These are phyloP conservation scores for Lactifluus volemus DNA, from an alignment of 768 basidiomycete genomes.

Conservation along the genomic window DNA sequence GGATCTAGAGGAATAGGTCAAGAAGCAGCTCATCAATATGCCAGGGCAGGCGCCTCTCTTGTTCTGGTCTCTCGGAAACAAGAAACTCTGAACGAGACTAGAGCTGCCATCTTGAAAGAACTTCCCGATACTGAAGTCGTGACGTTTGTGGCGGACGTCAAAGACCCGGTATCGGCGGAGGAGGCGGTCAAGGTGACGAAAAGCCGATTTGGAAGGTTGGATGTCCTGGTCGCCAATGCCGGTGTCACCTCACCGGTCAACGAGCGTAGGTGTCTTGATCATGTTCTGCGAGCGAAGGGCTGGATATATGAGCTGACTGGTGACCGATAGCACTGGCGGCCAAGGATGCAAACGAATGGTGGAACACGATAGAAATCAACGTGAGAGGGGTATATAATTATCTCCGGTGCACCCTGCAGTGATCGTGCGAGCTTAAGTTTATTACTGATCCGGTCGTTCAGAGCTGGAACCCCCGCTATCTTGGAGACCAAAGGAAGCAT, in stretches of 20 bases:
- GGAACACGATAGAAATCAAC: slow-evolving; percentile 4
- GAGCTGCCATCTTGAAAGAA: slow-evolving; percentile 16
- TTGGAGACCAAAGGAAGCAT: slow-evolving; percentile 5
- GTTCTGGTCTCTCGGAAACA: slow-evolving; percentile 21
- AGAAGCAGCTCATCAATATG: slow-evolving; percentile 22
- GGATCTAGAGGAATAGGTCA: slow-evolving; percentile 25
- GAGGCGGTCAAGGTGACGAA: slow-evolving; percentile 22
- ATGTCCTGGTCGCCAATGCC: slow-evolving; percentile 26
- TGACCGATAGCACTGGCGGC: not conserved
- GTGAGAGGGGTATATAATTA: slow-evolving; percentile 5
- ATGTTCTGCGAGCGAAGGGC: not conserved
- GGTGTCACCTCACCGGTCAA: slow-evolving; percentile 8
- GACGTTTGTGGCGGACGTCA: slow-evolving; percentile 23
- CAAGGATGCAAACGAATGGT: slow-evolving; percentile 4
- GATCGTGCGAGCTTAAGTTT: not conserved
- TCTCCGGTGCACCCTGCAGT: slow-evolving; percentile 6
- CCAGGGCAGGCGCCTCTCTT: slow-evolving; percentile 25
- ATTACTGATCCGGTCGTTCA: not conserved
- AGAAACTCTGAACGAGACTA: slow-evolving; percentile 20
- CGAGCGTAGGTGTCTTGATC: not conserved
- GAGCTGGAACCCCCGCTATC: not conserved
- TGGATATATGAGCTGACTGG: not conserved
- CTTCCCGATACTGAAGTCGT: slow-evolving; percentile 15
- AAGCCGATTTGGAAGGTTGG: slow-evolving; percentile 24
- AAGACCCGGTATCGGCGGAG: slow-evolving; percentile 19